A percentile compares a stretch with the other conserved stretches of the same genome.
Conservation (phyloP, 805 yeast species). For the Ogataea siamensis region DNA sequence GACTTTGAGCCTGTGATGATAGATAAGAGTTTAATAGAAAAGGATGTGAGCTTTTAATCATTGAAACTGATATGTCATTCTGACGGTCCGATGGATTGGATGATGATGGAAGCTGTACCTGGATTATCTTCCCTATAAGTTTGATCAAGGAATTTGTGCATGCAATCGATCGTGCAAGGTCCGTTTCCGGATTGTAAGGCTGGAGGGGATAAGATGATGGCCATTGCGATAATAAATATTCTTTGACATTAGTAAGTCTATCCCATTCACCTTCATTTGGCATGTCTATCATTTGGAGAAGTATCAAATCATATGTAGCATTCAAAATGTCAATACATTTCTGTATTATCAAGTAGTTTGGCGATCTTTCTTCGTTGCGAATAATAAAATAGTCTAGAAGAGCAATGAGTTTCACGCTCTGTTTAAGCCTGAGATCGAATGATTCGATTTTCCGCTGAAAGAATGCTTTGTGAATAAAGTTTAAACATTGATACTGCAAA, state of each 20-base stretch:
- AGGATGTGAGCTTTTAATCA: conserved; percentile 59
- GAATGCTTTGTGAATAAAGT: conserved; percentile 28
- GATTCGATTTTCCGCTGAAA: conserved; percentile 23
- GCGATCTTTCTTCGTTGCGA: conserved; percentile 20
- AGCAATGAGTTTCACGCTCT: conserved; percentile 23
- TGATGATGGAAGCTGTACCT: conserved; percentile 47
- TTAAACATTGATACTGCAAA: conserved; percentile 26
- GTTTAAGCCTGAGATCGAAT: conserved; percentile 20
- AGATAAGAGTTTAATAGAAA: conserved; percentile 49
- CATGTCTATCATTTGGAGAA: conserved; percentile 44
- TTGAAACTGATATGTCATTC: conserved; percentile 45
- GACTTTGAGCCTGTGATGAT: conserved; percentile 68
- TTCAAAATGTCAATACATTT: conserved; percentile 36
- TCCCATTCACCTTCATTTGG: conserved; percentile 55
- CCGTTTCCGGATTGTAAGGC: conserved; percentile 48
- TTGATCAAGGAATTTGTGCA: conserved; percentile 69
- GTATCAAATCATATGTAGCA: conserved; percentile 44
- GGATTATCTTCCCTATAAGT: conserved; percentile 60
- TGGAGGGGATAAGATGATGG: conserved; percentile 53
- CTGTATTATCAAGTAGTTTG: conserved; percentile 23
- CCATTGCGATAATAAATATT: conserved; percentile 59
- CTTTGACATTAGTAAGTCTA: conserved; percentile 53
- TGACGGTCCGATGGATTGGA: conserved; percentile 10
- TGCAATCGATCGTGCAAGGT: conserved; percentile 50
- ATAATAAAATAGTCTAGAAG: conserved; percentile 25